These are phyloP conservation scores for Teratosphaeria gauchensis DNA, from an alignment of 2,329 filamentous ascomycete species.

Conservation along the genomic window DNA sequence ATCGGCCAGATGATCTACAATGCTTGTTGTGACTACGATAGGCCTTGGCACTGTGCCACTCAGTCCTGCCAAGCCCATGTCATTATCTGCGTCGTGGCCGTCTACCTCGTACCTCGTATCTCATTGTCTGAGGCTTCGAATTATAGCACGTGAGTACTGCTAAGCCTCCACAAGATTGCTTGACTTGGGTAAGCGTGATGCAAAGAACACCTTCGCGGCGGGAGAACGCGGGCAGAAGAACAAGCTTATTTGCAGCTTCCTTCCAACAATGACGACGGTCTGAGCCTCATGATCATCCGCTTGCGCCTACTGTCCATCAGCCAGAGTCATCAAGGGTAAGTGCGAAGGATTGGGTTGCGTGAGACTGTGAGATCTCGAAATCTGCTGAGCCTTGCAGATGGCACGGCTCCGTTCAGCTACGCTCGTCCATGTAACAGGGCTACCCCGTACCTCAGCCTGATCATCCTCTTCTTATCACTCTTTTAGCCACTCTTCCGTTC, in stretches of 20 bases:
- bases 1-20: too few relatives aligned
- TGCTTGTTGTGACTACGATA: neutral
- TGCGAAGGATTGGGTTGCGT: neutral
- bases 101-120: too few relatives aligned
- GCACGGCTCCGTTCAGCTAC: neutral
- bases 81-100: too few relatives aligned
- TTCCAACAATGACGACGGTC: neutral
- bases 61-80: too few relatives aligned
- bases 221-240: too few relatives aligned
- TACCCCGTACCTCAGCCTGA: neutral
- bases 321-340: neutral
- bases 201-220: too few relatives aligned
- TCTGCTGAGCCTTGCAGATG: neutral
- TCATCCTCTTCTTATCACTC: neutral
- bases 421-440: conserved; percentile 12
- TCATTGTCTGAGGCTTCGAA: neutral
- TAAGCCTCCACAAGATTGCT: neutral
- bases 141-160: neutral
- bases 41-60: neutral
- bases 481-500: neutral
- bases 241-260: neutral
- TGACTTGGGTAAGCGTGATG: neutral
- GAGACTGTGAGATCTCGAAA: neutral
- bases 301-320: neutral
- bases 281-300: neutral